Evolutionary conservation across 2,329 filamentous ascomycete species (phyloP), one percentile per base, ranked within the genome.

Genomic region (Exophiala aquamarina): DNA sequence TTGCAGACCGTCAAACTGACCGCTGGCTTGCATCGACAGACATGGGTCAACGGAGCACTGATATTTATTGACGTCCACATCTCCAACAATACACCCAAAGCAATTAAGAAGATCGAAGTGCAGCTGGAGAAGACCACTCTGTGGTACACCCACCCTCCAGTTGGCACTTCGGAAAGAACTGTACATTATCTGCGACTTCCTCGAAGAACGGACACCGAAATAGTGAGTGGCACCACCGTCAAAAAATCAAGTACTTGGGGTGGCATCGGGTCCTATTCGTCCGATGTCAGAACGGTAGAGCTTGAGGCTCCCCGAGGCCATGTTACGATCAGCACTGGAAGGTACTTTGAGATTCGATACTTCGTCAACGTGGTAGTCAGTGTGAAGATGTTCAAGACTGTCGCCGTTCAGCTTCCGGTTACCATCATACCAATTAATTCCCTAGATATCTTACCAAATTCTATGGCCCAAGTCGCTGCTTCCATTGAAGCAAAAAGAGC

Each of bases 391-490:
- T 70, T 67, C 46, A 78, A 74, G 58, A 58, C 72, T n/a, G 68
- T 79, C 15, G 71, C 70, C 7, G 70, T 80, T 5, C 77, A 79
- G 52, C 60, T 79, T 34, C 77, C 77, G 3, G 74, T 80, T 44
- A 76, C 77, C 3, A 67, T 80, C 41, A 76, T 80, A 31, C 77
- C 78, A 55, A 78, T 79, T 66, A 79, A 78, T 51, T 78, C 76
- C 1, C 66, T 80, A 34, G 77, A 80, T 46, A 74, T 79, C 6
- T 68, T 78, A 7, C 76, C 77, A 14, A 79, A 79, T 36, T 58
- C 61, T 10, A 41, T 65, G 3, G 76, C 75, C 4, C 76, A 78
- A 61, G 76, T 79, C 2, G 75, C 76, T 21, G 73, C 74, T 19
- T 75, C 76, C 3, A 77, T 78, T 18, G 74, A 78, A 59, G 73